A percentile compares a stretch with the other conserved stretches of the same genome.
phyloP scores from a whole-genome alignment of 768 basidiomycete species.

The Suillus spraguei region DNA sequence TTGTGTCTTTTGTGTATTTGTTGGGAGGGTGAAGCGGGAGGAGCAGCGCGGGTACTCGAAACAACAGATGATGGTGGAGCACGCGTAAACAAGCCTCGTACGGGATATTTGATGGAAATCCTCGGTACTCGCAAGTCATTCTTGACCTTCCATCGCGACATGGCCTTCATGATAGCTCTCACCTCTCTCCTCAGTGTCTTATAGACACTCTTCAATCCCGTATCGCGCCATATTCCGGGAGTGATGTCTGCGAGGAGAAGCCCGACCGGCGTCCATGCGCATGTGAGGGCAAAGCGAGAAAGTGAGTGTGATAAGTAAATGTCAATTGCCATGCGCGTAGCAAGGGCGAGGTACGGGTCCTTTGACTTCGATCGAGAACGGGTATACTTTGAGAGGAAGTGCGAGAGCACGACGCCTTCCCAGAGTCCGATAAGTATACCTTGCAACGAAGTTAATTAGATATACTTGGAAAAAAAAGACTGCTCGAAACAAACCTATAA shows the following conservation, averaged over 20 bases:
- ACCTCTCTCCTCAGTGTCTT: slow-evolving; percentile 38
- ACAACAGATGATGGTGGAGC: slow-evolving; percentile 21
- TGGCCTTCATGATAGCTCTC: slow-evolving; percentile 32
- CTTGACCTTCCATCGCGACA: slow-evolving; percentile 34
- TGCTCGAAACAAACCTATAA: slow-evolving; percentile 28
- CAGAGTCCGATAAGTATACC: slow-evolving; percentile 75
- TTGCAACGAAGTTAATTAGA: slow-evolving; percentile 39
- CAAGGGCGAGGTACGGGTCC: slow-evolving; percentile 72
- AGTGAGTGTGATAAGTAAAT: slow-evolving; percentile 63
- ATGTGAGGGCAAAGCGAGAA: slow-evolving; percentile 46
- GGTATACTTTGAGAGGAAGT: slow-evolving; percentile 70
- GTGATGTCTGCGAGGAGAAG: slow-evolving; percentile 56
- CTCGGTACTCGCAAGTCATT: slow-evolving; percentile 21
- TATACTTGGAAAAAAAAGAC: slow-evolving; percentile 1
- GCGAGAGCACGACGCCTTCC: slow-evolving; percentile 76
- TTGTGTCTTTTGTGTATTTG: slow-evolving; percentile 29
- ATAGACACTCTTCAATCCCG: slow-evolving; percentile 39
- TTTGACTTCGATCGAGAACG: slow-evolving; percentile 39
- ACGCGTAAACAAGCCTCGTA: slow-evolving; percentile 1
- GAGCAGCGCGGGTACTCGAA: slow-evolving; percentile 27
- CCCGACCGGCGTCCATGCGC: slow-evolving; percentile 55
- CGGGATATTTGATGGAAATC: slow-evolving; percentile 5
- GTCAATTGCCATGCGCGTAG: slow-evolving; percentile 72
- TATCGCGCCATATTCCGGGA: slow-evolving; percentile 48
- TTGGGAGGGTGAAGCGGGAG: slow-evolving; percentile 22